Conservation (phyloP, 495 filamentous ascomycete species). For the Neurospora sp. region DNA sequence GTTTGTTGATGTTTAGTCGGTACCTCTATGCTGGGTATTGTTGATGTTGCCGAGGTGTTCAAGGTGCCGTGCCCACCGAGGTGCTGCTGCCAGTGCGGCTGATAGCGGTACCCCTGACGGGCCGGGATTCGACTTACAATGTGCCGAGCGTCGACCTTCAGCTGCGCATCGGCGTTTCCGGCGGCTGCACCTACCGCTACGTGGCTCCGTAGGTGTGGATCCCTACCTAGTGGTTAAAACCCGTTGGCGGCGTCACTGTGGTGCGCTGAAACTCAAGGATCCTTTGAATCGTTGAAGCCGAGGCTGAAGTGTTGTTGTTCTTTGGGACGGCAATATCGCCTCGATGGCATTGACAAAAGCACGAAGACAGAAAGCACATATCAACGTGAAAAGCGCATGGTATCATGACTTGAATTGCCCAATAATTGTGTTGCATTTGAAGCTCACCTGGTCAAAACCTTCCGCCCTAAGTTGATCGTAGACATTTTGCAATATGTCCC, state of each 20-base stretch:
- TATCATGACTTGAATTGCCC: neutral
- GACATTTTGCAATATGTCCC: constrained; percentile 30
- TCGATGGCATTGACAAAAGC: neutral
- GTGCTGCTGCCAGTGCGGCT: neutral
- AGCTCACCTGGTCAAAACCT: neutral
- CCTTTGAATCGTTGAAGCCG: neutral
- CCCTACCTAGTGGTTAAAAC: neutral
- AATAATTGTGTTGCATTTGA: neutral
- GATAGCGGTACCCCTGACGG: neutral
- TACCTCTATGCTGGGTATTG: no score
- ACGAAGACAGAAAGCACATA: neutral
- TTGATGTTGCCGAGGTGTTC: neutral
- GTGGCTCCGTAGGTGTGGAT: neutral
- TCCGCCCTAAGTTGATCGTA: neutral
- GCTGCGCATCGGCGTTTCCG: neutral
- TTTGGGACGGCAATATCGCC: neutral
- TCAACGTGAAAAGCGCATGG: neutral
- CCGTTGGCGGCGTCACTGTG: neutral
- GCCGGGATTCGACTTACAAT: neutral
- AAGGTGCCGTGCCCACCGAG: neutral
- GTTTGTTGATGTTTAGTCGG: neutral
- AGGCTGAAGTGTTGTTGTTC: neutral
- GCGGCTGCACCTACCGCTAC: neutral
- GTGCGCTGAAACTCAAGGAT: neutral
- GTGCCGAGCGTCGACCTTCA: neutral